Percentiles rank a stretch among this genome's conserved stretches.
phyloP scores from a whole-genome alignment of 2,329 filamentous ascomycete genomes.

The Monilinia fructicola region DNA sequence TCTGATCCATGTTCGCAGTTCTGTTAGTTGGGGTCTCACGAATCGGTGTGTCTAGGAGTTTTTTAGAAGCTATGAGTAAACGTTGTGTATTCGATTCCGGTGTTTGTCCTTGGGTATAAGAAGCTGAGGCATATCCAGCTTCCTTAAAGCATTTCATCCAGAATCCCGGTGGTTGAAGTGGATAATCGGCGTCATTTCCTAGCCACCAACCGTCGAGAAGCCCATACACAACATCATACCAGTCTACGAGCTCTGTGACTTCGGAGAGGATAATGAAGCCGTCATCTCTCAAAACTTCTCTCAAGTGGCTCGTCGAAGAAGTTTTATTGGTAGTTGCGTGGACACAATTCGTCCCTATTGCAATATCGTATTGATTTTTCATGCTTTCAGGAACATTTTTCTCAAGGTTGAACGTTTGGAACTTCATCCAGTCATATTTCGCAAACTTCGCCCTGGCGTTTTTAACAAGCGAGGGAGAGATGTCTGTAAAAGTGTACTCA shows the following conservation, averaged over 20 bases:
- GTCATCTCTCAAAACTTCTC: constrained; percentile 25
- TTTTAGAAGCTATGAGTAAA: constrained; percentile 16
- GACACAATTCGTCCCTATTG: constrained; percentile 34
- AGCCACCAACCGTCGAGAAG: constrained; percentile 39
- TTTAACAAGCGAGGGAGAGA: constrained; percentile 41
- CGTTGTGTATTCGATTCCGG: constrained; percentile 24
- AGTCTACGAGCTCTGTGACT: constrained; percentile 32
- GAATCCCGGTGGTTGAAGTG: constrained; percentile 28
- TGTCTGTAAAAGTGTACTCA: constrained; percentile 23
- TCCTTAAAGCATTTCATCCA: constrained; percentile 28
- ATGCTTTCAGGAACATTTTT: constrained; percentile 24
- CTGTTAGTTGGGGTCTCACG: not conserved
- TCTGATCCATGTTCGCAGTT: not conserved
- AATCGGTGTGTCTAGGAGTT: not conserved
- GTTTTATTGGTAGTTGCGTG: constrained; percentile 33
- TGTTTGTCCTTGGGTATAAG: constrained; percentile 29
- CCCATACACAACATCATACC: constrained; percentile 37
- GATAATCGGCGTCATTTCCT: not conserved
- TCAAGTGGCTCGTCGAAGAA: constrained; percentile 25
- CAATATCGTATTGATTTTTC: constrained; percentile 27
- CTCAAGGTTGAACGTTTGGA: constrained; percentile 31
- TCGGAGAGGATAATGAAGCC: constrained; percentile 33
- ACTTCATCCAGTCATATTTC: constrained; percentile 33
- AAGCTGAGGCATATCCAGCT: constrained; percentile 26
- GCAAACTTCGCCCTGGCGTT: constrained; percentile 32